Conservation (phyloP, 768 basidiomycete species). For the Podaxis sp. region DNA sequence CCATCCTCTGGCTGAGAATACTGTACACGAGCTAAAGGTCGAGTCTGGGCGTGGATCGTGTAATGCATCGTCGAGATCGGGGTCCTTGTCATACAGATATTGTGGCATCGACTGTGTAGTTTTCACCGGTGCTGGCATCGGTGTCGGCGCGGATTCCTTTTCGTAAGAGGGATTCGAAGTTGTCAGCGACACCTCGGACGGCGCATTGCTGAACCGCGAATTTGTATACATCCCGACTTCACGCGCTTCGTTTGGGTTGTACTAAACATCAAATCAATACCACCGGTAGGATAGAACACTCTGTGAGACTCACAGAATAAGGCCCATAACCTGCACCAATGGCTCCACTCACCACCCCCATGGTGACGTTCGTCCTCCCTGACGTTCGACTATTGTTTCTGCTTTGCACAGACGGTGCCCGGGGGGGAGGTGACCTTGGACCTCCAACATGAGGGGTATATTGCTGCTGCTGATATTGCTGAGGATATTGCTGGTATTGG, state of each 20-base stretch:
- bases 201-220: slow-evolving; percentile 56
- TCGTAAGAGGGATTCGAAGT: slow-evolving; percentile 17
- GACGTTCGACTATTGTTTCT: slow-evolving; percentile 21
- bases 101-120: slow-evolving; percentile 62
- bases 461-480: slow-evolving; percentile 12
- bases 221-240: slow-evolving; percentile 44
- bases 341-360: slow-evolving; percentile 75
- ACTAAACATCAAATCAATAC: slow-evolving; percentile 34
- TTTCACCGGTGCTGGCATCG: slow-evolving; percentile 30
- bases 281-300: background rate
- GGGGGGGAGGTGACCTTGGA: slow-evolving; percentile 12
- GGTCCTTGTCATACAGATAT: slow-evolving; percentile 79
- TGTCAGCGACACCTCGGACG: slow-evolving; percentile 36
- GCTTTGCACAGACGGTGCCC: slow-evolving; percentile 9
- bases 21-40: slow-evolving; percentile 39
- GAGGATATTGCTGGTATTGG: background rate
- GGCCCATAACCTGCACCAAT: slow-evolving; percentile 85
- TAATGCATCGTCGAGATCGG: slow-evolving; percentile 86
- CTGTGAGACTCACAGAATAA: slow-evolving; percentile 62
- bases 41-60: slow-evolving; percentile 82
- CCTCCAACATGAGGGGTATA: slow-evolving; percentile 12
- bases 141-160: slow-evolving; percentile 17
- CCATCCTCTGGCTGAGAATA: slow-evolving; percentile 84
- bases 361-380: slow-evolving; percentile 59
- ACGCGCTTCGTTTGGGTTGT: slow-evolving; percentile 49